These are phyloP conservation scores for Tetrahymena malaccensis DNA, from an alignment of 73 alveolate genomes.

Conservation along the genomic window DNA sequence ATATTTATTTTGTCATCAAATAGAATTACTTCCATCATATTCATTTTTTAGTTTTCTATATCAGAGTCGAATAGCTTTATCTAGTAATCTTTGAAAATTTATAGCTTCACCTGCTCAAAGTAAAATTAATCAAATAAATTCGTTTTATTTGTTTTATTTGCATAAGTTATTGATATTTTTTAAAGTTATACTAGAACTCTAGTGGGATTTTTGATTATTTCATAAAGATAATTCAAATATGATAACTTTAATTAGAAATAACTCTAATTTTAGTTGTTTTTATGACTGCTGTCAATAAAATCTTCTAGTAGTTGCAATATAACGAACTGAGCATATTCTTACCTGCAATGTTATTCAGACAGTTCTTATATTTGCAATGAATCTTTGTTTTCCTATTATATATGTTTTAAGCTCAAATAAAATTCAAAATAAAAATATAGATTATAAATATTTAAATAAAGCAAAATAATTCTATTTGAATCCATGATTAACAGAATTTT, in stretches of 20 bases:
- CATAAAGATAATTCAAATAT: background rate
- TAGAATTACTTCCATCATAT: background rate
- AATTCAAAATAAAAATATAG: too few species aligned
- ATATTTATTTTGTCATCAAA: background rate
- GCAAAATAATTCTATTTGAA: too few species aligned
- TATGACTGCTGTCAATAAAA: background rate
- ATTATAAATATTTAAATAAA: too few species aligned
- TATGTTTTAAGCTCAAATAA: too few species aligned
- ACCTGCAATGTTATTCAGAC: background rate
- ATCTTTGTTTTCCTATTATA: background rate
- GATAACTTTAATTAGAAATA: background rate
- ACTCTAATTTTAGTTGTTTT: background rate
- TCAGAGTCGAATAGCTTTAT: background rate
- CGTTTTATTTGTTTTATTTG: too few species aligned
- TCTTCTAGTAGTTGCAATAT: background rate
- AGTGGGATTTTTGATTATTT: background rate
- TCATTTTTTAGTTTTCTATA: background rate
- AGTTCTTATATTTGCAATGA: background rate
- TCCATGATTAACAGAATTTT: too few species aligned
- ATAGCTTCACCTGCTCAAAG: background rate
- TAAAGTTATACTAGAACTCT: background rate
- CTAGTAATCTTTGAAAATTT: background rate
- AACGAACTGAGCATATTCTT: background rate
- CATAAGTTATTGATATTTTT: background rate
- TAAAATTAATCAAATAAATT: too few species aligned